Percentiles rank a stretch among this genome's conserved stretches.
Evolutionary conservation across 1,139 yeast genomes (phyloP).

Genomic region (Pichia sp.): DNA sequence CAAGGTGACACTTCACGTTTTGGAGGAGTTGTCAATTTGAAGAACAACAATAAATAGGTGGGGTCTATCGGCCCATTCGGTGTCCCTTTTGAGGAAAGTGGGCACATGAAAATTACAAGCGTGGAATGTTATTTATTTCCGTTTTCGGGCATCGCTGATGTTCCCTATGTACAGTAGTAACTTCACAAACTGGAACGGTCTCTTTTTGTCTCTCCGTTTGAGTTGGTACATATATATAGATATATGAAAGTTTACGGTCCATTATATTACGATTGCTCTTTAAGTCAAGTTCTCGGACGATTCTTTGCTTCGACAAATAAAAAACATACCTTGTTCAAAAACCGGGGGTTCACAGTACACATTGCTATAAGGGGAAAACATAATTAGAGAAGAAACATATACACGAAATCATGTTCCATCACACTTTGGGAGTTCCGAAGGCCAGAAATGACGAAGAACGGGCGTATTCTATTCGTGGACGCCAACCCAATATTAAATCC

Average conservation of each 20-base stretch:
- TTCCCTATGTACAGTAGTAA: background rate
- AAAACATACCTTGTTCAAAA: background rate
- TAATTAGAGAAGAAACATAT: background rate
- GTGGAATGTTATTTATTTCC: conserved; percentile 2
- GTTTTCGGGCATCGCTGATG: background rate
- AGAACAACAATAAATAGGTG: conserved; percentile 1
- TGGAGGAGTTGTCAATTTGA: conserved; percentile 25
- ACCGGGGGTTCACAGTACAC: background rate
- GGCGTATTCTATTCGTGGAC: background rate
- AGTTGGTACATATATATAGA: background rate
- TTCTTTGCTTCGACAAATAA: background rate
- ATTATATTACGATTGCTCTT: background rate
- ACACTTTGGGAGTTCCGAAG: background rate
- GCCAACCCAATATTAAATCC: background rate
- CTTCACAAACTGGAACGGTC: background rate
- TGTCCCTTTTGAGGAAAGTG: background rate
- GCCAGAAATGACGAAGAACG: conserved; percentile 1
- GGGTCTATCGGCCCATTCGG: background rate
- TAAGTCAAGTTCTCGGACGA: background rate
- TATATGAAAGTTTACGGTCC: background rate
- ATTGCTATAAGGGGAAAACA: background rate
- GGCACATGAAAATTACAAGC: background rate
- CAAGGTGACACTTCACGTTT: conserved; percentile 28
- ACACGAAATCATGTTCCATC: background rate
- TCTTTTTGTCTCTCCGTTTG: background rate